Evolutionary conservation across 2,329 filamentous ascomycete species (phyloP), one percentile per base, ranked within the genome.

Genomic region (Calonectria honghensis): DNA sequence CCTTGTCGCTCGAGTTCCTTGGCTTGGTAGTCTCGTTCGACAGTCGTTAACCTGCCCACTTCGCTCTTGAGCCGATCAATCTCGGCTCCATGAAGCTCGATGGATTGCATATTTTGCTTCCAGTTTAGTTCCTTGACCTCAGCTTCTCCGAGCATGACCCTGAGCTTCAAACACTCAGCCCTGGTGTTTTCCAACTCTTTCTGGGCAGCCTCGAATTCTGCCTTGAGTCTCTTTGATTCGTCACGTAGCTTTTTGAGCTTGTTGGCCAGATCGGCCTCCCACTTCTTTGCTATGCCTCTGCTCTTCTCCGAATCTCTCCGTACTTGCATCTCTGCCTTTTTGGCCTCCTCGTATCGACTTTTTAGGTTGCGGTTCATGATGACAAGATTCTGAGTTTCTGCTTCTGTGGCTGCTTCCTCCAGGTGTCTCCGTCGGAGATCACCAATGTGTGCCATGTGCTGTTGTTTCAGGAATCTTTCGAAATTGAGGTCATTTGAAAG

Each of bases 401-500:
- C 94, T 82, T 96, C 95, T 1, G 92, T 93, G 2, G 94, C 94
- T 10, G 94, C 94, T 82, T 96, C 94, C 77, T 91, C 91, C 76
- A 96, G 91, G 73, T 95, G 93, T 75, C 93, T 92, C 18, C 94
- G 90, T 78, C 94, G 93, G 52, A 97, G 85, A 80, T 95, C 94
- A 1, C 94, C 94, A 81, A 97, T 96, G 73, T 96, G 94, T 2
- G 93, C 91, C 77, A 96, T 91, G 82, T 96, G 95, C 80, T 97
- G 95, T 77, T 95, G 92, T 82, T 96, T 96, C 80, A 96, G 89
- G 83, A 95, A 96, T 32, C 94, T 90, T 83, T 97, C 95, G 80
- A 96, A 97, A 77, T 94, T 94, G 54, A 97, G 87, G 79, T 97
- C 94, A 75, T 96, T 97, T 57, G 93, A 92, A 14, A 97, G 85